phyloP scores from a whole-genome alignment of 164 flowering plant species.

The Paratinospora sagittata region DNA sequence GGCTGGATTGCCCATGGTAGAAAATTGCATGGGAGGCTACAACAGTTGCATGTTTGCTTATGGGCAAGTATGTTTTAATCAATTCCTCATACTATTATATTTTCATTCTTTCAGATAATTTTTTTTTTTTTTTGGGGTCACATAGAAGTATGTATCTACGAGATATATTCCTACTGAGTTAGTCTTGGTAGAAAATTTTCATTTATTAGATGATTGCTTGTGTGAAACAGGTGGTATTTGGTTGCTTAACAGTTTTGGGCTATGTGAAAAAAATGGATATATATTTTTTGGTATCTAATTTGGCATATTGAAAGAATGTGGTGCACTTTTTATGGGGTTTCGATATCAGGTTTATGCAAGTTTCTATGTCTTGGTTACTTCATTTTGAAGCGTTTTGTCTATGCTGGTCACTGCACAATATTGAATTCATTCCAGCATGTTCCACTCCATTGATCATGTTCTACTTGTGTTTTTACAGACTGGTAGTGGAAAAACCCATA shows the following conservation, averaged over 20 bases:
- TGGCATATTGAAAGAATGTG: neutral
- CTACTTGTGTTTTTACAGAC: constrained; percentile 41
- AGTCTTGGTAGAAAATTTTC: neutral
- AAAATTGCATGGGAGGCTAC: constrained; percentile 89
- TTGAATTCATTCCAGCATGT: neutral
- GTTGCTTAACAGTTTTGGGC: too few species aligned
- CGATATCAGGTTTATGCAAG: neutral
- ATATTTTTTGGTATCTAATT: neutral
- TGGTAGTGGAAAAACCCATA: constrained; percentile 98
- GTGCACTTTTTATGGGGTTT: neutral
- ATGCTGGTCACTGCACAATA: neutral
- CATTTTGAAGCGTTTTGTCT: neutral
- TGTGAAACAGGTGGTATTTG: too few species aligned
- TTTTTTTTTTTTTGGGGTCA: neutral
- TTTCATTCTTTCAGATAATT: neutral
- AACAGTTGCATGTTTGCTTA: constrained; percentile 99
- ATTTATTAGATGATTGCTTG: neutral
- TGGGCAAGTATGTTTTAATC: constrained; percentile 65
- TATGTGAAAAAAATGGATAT: too few species aligned
- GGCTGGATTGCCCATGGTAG: constrained; percentile 97
- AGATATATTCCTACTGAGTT: too few species aligned
- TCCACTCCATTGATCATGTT: neutral
- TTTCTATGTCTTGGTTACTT: neutral
- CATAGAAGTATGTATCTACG: neutral
- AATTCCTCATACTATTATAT: neutral